phyloP scores from a whole-genome alignment of 805 yeast species.

The Sugiyamaella chiloensis region DNA sequence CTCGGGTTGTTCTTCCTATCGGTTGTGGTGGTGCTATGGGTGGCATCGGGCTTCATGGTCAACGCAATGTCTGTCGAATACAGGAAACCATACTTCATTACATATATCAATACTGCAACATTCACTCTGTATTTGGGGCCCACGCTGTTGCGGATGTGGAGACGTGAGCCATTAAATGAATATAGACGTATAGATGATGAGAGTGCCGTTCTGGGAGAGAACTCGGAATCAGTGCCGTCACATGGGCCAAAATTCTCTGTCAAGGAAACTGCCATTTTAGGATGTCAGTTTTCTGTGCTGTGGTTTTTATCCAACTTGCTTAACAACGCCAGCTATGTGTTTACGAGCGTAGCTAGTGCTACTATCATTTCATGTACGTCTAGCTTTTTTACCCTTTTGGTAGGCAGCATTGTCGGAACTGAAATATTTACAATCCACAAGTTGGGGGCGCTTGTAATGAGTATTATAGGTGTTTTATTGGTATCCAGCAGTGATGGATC shows the following conservation, averaged over 20 bases:
- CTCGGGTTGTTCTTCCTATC: constrained; percentile 71
- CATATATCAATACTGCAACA: constrained; percentile 85
- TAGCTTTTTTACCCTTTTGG: constrained; percentile 83
- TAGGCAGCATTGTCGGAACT: constrained; percentile 70
- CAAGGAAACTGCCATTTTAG: constrained; percentile 66
- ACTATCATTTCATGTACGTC: constrained; percentile 91
- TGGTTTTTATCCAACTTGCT: constrained; percentile 92
- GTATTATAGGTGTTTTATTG: constrained; percentile 74
- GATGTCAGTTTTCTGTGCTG: constrained; percentile 76
- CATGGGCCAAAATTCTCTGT: constrained; percentile 22
- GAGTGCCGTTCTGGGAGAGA: background rate
- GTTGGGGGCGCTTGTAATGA: constrained; percentile 62
- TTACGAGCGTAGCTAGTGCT: constrained; percentile 91
- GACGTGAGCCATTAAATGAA: background rate
- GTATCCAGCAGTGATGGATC: constrained; percentile 55
- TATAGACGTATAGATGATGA: constrained; percentile 1
- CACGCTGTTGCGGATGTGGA: constrained; percentile 13
- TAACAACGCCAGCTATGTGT: constrained; percentile 81
- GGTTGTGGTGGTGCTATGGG: constrained; percentile 86
- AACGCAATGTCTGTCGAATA: constrained; percentile 51
- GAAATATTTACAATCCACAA: constrained; percentile 67
- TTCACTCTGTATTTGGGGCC: constrained; percentile 66
- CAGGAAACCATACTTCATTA: constrained; percentile 87
- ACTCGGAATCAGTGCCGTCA: background rate
- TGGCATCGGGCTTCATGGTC: constrained; percentile 79